phyloP scores from a whole-genome alignment of 192 early-diverging fungal species.

The Entomortierella beljakovae region DNA sequence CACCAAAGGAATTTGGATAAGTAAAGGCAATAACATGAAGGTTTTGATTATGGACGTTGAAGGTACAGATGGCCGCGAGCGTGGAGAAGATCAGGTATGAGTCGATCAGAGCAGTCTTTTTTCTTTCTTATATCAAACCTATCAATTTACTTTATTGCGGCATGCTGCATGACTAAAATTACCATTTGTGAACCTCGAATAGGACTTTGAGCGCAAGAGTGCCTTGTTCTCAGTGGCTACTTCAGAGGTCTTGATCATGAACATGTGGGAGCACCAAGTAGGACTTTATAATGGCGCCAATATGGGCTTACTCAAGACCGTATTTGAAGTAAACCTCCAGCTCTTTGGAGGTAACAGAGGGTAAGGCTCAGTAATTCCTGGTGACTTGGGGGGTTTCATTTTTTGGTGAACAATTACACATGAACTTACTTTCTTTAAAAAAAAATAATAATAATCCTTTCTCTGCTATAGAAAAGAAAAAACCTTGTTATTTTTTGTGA shows the following conservation, averaged over 20 bases:
- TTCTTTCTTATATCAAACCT: background rate
- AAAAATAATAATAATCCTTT: background rate
- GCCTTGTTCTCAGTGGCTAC: constrained; percentile 98
- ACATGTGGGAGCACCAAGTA: constrained; percentile 99
- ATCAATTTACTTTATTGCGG: background rate
- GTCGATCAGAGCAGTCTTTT: background rate
- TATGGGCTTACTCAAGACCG: constrained; percentile 97
- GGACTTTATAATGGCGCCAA: constrained; percentile 99
- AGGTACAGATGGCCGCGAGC: constrained; percentile 98
- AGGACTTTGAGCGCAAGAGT: constrained; percentile 98
- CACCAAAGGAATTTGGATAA: constrained; percentile 98
- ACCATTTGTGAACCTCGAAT: background rate
- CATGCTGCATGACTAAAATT: background rate
- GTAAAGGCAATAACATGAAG: constrained; percentile 78
- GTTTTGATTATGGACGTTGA: constrained; percentile 98
- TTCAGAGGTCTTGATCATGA: constrained; percentile 94
- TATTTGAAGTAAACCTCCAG: constrained; percentile 98
- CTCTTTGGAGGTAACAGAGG: constrained; percentile 88
- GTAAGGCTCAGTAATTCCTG: constrained; percentile 31
- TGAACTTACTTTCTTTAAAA: no score
- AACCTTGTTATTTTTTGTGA: constrained; percentile 95
- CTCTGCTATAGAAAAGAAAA: constrained; percentile 74
- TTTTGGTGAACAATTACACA: no score
- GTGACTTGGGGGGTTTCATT: background rate
- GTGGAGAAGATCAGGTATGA: constrained; percentile 90